Conservation (phyloP, 768 basidiomycete species). For the Termitomyces sp. region DNA sequence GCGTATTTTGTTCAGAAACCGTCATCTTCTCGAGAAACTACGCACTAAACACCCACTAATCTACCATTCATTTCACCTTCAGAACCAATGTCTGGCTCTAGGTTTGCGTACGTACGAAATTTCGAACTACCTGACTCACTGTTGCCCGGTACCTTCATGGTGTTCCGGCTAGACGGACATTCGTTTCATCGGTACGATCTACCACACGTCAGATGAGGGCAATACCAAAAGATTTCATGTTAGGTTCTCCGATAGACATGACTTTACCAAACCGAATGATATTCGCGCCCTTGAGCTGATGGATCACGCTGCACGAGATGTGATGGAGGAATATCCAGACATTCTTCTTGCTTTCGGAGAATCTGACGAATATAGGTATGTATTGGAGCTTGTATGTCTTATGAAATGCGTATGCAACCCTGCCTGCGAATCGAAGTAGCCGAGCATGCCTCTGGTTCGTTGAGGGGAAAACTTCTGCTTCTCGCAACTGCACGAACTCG, state of each 20-base stretch:
- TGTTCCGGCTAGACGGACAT: slow-evolving; percentile 89
- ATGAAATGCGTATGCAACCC: background rate
- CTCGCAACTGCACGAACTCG: background rate
- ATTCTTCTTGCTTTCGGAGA: slow-evolving; percentile 89
- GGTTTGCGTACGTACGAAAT: slow-evolving; percentile 83
- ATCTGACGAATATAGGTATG: slow-evolving; percentile 94
- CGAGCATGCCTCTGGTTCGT: background rate
- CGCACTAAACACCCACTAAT: too few species aligned
- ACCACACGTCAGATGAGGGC: background rate
- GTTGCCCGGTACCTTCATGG: slow-evolving; percentile 76
- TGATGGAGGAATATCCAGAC: slow-evolving; percentile 83
- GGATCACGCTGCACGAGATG: slow-evolving; percentile 79
- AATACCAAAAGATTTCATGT: background rate
- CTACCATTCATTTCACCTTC: background rate
- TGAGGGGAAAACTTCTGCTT: background rate
- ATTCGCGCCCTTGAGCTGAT: slow-evolving; percentile 79
- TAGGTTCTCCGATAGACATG: slow-evolving; percentile 83
- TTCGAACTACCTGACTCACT: slow-evolving; percentile 89
- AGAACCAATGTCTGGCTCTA: slow-evolving; percentile 79
- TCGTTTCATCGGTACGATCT: slow-evolving; percentile 78
- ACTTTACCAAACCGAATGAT: slow-evolving; percentile 91
- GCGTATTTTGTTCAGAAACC: background rate
- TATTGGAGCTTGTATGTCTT: background rate
- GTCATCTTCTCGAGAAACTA: background rate
- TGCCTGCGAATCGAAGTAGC: background rate